Conservation (phyloP, 495 filamentous ascomycete species). For the Pyronema omphalodes region DNA sequence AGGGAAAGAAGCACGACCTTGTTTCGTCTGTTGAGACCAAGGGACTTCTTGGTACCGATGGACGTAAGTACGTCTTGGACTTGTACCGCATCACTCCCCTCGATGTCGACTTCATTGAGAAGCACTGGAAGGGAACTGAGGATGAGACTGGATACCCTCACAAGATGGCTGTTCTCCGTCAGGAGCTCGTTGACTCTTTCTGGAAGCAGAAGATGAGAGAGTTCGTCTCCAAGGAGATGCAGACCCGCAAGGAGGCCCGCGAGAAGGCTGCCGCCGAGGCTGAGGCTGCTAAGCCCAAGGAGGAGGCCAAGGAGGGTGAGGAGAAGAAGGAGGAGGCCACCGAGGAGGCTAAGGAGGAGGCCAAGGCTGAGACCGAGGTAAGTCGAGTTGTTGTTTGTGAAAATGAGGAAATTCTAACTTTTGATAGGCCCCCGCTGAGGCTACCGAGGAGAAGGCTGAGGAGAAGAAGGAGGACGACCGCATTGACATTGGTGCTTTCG, state of each 20-base stretch:
- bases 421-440: constrained; percentile 8
- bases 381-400: not conserved
- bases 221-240: constrained; percentile 59
- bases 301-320: constrained; percentile 10
- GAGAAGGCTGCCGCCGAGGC: constrained; percentile 19
- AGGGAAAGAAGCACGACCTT: constrained; percentile 70
- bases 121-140: constrained; percentile 31
- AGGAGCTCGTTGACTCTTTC: constrained; percentile 72
- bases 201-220: constrained; percentile 72
- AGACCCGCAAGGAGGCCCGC: constrained; percentile 32
- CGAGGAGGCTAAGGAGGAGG: constrained; percentile 10
- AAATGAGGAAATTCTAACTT: not conserved
- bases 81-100: constrained; percentile 86
- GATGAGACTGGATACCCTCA: constrained; percentile 59
- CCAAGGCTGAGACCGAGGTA: not conserved
- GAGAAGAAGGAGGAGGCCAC: constrained; percentile 16
- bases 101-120: constrained; percentile 79
- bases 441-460: constrained; percentile 12
- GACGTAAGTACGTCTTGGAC: constrained; percentile 90
- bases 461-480: constrained; percentile 29
- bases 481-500: constrained; percentile 72
- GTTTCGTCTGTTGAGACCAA: constrained; percentile 97
- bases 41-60: constrained; percentile 90
- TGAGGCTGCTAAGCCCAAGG: constrained; percentile 14
- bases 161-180: constrained; percentile 78